phyloP scores from a whole-genome alignment of 2,329 filamentous ascomycete species.

The Coniochaeta sp. region DNA sequence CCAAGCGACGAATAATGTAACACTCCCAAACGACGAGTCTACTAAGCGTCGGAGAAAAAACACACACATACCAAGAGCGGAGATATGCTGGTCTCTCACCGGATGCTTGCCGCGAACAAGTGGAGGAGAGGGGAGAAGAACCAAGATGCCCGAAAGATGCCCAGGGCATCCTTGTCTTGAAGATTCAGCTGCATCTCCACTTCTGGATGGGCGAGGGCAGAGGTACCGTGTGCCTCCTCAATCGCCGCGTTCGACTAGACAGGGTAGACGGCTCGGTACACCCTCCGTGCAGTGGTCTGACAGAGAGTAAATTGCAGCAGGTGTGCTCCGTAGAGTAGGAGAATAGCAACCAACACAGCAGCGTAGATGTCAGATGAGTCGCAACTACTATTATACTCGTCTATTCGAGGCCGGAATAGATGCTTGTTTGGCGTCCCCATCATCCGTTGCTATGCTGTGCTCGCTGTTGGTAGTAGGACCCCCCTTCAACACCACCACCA shows the following conservation, averaged over 20 bases:
- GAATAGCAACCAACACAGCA: neutral
- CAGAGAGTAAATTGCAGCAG: neutral
- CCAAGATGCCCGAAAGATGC: too few species aligned
- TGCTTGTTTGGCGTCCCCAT: neutral
- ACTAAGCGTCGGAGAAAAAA: neutral
- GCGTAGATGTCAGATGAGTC: neutral
- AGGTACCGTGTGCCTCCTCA: neutral
- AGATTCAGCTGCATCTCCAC: conserved; percentile 1
- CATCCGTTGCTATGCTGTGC: neutral
- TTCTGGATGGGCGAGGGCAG: neutral
- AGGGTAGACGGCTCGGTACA: neutral
- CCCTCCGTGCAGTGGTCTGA: neutral
- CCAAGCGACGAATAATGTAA: neutral
- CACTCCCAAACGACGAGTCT: neutral
- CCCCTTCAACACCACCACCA: neutral
- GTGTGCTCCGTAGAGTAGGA: neutral
- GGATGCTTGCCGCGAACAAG: conserved; percentile 1
- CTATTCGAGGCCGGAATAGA: conserved; percentile 1
- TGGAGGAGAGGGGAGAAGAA: neutral
- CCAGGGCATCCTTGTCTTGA: neutral
- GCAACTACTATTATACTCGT: neutral
- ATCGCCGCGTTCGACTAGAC: neutral
- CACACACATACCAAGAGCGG: neutral
- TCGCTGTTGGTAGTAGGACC: neutral
- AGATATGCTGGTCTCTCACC: neutral